A percentile compares a stretch with the other conserved stretches of the same genome.
Evolutionary conservation across 1,139 yeast species (phyloP).

Genomic region (Suhomyces taliae): DNA sequence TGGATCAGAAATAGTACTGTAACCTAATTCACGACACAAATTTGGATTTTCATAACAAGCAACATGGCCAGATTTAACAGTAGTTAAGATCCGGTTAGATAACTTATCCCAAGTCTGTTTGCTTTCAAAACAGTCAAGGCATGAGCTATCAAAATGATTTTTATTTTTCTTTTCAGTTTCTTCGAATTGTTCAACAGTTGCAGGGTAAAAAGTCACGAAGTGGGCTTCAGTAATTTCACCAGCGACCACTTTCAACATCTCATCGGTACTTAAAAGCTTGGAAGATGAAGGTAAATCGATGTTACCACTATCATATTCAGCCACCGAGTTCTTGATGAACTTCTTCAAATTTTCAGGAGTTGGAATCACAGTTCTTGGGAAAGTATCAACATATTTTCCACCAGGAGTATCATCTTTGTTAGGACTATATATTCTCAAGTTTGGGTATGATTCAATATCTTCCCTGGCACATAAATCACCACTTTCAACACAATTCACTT

Average conservation of each 20-base stretch:
- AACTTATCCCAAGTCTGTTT: constrained; percentile 59
- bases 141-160: constrained; percentile 34
- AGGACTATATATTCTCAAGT: constrained; percentile 61
- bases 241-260: constrained; percentile 42
- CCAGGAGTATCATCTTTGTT: constrained; percentile 22
- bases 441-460: constrained; percentile 56
- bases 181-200: constrained; percentile 42
- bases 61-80: constrained; percentile 55
- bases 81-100: constrained; percentile 46
- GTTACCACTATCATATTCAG: constrained; percentile 41
- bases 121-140: constrained; percentile 51
- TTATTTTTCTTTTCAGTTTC: constrained; percentile 39
- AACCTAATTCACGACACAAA: constrained; percentile 54
- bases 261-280: constrained; percentile 28
- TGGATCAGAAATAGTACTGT: constrained; percentile 16
- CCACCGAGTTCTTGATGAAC: constrained; percentile 54
- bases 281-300: constrained; percentile 43
- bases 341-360: constrained; percentile 49
- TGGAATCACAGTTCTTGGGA: constrained; percentile 47
- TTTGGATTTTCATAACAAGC: constrained; percentile 53
- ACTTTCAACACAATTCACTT: constrained; percentile 69
- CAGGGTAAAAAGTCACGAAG: constrained; percentile 66
- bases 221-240: constrained; percentile 51
- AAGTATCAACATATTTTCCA: constrained; percentile 42
- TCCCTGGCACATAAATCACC: constrained; percentile 73